Conservation (phyloP, 371 early-diverging fungal species). For the Lichtheimia ornata region DNA sequence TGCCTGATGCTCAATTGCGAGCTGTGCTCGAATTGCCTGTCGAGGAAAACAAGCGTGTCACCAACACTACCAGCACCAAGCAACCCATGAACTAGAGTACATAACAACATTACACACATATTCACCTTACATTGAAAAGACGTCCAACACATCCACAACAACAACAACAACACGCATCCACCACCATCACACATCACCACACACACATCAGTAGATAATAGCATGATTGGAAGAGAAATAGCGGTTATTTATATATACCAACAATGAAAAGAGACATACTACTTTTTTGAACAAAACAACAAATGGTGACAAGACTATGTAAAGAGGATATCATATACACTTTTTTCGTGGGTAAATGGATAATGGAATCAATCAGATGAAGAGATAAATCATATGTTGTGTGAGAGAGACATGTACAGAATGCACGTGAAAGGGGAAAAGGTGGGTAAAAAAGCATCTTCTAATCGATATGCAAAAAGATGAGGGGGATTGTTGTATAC, state of each 20-base stretch:
- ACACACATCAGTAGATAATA: not conserved
- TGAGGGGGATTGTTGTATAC: too few species aligned
- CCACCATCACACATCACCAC: not conserved
- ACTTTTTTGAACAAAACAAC: not conserved
- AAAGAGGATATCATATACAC: too few species aligned
- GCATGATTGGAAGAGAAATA: not conserved
- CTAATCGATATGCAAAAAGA: too few species aligned
- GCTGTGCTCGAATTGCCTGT: conserved; percentile 48
- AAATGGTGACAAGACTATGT: too few species aligned
- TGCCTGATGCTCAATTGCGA: conserved; percentile 46
- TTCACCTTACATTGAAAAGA: too few species aligned
- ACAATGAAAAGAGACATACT: conserved; percentile 6
- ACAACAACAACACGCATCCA: not conserved
- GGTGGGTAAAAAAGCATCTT: too few species aligned
- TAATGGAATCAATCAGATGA: too few species aligned
- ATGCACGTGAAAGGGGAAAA: too few species aligned
- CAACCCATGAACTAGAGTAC: not conserved
- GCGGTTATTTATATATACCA: not conserved
- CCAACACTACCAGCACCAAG: not conserved
- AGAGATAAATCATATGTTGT: too few species aligned
- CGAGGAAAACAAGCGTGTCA: conserved; percentile 17
- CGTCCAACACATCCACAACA: too few species aligned
- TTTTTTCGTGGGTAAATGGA: too few species aligned
- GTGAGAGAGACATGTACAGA: too few species aligned
- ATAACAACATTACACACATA: not conserved